A percentile compares a stretch with the other conserved stretches of the same genome.
phyloP scores from a whole-genome alignment of 169 alveolate species.

The Plasmodium gallinaceum region DNA sequence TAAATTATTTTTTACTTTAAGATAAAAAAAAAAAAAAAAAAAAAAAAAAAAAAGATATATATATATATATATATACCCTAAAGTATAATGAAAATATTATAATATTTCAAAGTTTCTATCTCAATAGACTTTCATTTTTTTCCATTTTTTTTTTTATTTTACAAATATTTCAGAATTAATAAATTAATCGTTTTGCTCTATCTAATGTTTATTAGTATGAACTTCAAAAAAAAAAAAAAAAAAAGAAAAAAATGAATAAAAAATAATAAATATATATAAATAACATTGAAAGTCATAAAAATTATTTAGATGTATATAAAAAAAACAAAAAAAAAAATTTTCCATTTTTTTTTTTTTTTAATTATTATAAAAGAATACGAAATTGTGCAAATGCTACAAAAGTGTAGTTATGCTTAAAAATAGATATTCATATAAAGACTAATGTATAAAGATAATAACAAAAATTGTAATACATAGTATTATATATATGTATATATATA shows the following conservation, averaged over 20 bases:
- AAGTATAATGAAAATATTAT: no score
- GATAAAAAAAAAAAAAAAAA: no score
- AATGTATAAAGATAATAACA: no score
- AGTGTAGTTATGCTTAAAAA: background rate
- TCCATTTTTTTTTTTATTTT: background rate
- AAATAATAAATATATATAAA: background rate
- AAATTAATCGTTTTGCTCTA: background rate
- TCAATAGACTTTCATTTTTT: background rate
- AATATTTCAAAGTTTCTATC: no score
- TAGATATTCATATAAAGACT: no score
- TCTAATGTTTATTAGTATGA: background rate
- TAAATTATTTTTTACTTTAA: background rate
- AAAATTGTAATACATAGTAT: background rate
- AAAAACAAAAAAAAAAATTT: background rate
- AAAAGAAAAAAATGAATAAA: background rate
- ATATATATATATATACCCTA: background rate
- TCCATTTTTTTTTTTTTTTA: conserved; percentile 16
- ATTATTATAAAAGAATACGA: background rate
- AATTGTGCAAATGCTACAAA: background rate
- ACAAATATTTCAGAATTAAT: conserved; percentile 10
- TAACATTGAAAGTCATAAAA: background rate
- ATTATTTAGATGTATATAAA: background rate
- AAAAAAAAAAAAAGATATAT: no score
- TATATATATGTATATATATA: conserved; percentile 10
- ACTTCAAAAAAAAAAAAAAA: conserved; percentile 16